Conservation (phyloP, 192 early-diverging fungal genomes). For the Irineochytrium annulatum region DNA sequence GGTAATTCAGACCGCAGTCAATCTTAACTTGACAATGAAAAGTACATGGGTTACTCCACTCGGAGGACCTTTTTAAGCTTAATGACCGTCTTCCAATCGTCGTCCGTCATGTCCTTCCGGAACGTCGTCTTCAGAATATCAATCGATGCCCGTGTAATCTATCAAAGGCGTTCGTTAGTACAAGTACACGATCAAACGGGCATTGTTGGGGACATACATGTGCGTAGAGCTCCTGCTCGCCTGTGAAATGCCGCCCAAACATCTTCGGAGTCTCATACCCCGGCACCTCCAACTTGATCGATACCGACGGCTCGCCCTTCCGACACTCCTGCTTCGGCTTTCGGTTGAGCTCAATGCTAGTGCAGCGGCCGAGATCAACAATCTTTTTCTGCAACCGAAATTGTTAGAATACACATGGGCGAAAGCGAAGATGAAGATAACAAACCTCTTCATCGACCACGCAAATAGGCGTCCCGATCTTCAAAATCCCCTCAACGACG, state of each 20-base stretch:
- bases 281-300: slow-evolving; percentile 86
- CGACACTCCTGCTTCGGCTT: slow-evolving; percentile 77
- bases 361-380: slow-evolving; percentile 79
- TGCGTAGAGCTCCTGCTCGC: slow-evolving; percentile 71
- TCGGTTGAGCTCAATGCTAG: slow-evolving; percentile 89
- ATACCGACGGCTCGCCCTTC: slow-evolving; percentile 79
- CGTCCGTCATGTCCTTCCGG: slow-evolving; percentile 84
- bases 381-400: slow-evolving; percentile 48
- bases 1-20: too few relatives aligned
- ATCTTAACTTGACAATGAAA: too few relatives aligned
- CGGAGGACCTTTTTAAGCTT: slow-evolving; percentile 70
- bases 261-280: slow-evolving; percentile 82
- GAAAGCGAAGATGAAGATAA: neutral
- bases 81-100: slow-evolving; percentile 82
- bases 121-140: slow-evolving; percentile 93
- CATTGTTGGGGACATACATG: too few relatives aligned
- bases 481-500: slow-evolving; percentile 86
- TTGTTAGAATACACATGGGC: neutral
- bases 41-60: slow-evolving; percentile 41
- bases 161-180: neutral
- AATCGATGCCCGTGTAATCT: slow-evolving; percentile 85
- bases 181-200: neutral
- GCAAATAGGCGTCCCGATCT: slow-evolving; percentile 87
- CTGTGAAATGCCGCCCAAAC: slow-evolving; percentile 89
- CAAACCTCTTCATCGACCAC: slow-evolving; percentile 64